Base-by-base conservation (phyloP, 164 flowering plant genomes). In the Magnolia kwangsiensis region DNA sequence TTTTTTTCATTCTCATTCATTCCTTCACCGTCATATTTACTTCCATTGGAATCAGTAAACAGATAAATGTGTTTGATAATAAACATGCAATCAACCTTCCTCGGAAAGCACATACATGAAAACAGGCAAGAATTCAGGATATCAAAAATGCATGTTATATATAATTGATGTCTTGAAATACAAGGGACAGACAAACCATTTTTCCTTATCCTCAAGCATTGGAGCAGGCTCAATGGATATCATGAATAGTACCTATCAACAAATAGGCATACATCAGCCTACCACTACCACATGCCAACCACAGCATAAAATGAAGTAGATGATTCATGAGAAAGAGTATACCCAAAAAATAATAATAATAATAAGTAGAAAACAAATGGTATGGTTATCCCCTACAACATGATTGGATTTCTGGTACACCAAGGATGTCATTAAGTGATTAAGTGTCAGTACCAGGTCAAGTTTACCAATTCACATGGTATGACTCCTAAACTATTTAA, bases 181-280 rank as follows among this genome's bases (percentile, higher is more conserved):
- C 50, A 78, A 84, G 71, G 72, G n/a, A 51, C 2, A 67, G 64
- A 74, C 92, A 69, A 72, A 96, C 99, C 99, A 96, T 88, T 92
- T 93, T 80, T 96, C 99, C 88, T 94, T 96, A 78, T 96, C 99
- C 85, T 96, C 98, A 55, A 96, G 99, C 99, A 96, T 96, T 78
- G 99, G 99, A 82, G 99, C 98, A 76, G 99, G 98, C 83, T 96
- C 99, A 73, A 82, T 87, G 19, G 95, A 91, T 82, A 96, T 94
- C 99, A 96, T 96, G 85, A 96, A 96, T 73, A 94, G 80, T 69
- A 94, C 98, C 99, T 96, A 78, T 70, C 73, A 81, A 64, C 79
- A 69, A 49, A 59, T 0, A 63, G 7, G 67, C 14, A 65, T 59
- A 50, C 19, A 61, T 51, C 74, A 81, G 37, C 7, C 70, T 27